Percentiles rank a stretch among this genome's conserved stretches.
Conservation (phyloP, 345 rosid species). For the Erucastrum elatum region DNA sequence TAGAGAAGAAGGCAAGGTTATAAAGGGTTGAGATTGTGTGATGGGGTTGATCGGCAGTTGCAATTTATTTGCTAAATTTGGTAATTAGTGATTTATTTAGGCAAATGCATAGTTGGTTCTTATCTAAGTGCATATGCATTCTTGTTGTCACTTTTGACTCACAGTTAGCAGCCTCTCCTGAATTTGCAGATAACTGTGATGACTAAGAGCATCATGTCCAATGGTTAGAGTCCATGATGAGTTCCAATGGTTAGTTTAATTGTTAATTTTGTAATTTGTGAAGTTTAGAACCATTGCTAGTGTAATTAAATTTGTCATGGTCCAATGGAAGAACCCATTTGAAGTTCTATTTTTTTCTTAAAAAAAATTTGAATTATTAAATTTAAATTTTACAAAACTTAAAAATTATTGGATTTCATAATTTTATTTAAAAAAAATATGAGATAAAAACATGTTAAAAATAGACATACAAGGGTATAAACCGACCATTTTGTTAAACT, state of each 20-base stretch:
- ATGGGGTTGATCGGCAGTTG: slow-evolving; percentile 25
- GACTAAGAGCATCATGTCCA: neutral
- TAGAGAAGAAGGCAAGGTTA: slow-evolving; percentile 12
- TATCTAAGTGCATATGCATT: neutral
- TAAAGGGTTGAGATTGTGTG: slow-evolving; percentile 33
- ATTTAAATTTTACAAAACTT: no score
- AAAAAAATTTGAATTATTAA: no score
- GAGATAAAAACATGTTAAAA: no score
- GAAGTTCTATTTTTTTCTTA: no score
- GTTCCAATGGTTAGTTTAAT: no score
- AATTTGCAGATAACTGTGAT: neutral
- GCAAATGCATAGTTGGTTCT: neutral
- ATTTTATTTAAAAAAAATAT: no score
- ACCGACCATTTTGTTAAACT: slow-evolving; percentile 81
- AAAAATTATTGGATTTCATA: no score
- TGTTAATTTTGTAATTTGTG: no score
- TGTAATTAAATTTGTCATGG: no score
- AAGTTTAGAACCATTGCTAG: no score
- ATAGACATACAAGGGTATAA: neutral
- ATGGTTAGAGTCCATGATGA: no score
- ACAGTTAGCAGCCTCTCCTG: neutral
- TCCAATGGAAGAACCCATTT: no score
- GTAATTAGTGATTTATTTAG: slow-evolving; percentile 24
- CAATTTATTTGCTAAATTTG: slow-evolving; percentile 26
- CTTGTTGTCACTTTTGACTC: neutral